Evolutionary conservation across 805 yeast species (phyloP), one percentile per base, ranked within the genome.

Genomic region (Pichia kluyveri): DNA sequence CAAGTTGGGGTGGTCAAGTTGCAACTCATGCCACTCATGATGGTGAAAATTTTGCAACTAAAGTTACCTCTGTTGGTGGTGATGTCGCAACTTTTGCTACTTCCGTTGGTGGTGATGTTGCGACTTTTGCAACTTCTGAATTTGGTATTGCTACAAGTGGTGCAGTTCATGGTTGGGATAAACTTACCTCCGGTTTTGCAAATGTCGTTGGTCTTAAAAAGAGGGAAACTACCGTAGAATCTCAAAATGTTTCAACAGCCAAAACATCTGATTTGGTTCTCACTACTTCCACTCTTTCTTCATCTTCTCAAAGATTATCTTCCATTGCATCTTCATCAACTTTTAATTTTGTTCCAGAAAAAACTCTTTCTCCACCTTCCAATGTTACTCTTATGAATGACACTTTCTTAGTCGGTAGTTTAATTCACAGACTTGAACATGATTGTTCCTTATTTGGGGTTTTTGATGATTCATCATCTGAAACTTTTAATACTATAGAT

Each of bases 381-480:
- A 18, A 32, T 30, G 17, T 19, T 19, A 14, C 37, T 12, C 32
- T 45, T n/a, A 5, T n/a, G 17, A 37, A 37, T 2, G 18, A n/a
- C 12, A 17, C 39, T 26, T 34, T 19, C 11, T n/a, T 26, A 17
- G 37, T 43, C 23, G 51, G 44, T 9, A 19, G 23, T 15, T 12
- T 40, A 8, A 17, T 34, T 38, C 43, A 45, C 34, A 27, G 18
- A 5, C 12, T 41, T 30, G 26, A 46, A 8, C 38, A 42, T 32
- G 50, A 53, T 37, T 53, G 56, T 37, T 44, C 49, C 5, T 23
- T 53, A 17, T 50, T 42, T 37, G 54, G 54, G 31, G 50, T 51
- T 27, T 52, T 50, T 41, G 43, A 53, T 38, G 38, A 41, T 19
- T 42, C 46, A 2, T 14, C 40, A 3, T 52, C 56, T 10, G 41